Evolutionary conservation across 2,329 filamentous ascomycete species (phyloP), one percentile per base, ranked within the genome.

Genomic region (Fusarium sp.): DNA sequence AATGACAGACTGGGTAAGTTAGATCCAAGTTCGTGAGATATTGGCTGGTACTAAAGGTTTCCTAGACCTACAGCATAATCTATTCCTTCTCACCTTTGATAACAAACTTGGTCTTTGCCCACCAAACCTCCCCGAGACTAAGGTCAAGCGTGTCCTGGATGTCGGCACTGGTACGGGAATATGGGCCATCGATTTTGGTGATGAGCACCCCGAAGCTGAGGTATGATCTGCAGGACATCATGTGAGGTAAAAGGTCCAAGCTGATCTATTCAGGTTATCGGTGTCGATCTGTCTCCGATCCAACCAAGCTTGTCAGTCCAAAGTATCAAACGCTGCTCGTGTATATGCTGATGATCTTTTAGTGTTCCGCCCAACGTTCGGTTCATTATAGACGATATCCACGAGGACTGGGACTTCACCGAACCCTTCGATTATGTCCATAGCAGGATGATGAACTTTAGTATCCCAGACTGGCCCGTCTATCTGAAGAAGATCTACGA

Each of bases 111-210:
- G 59, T 1, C 55, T 63, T 3, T 42, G 38, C 0, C 59, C 59
- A 1, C 55, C 59, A 1, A 60, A 59, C 1, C 42, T 24, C 6
- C 30, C 20, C 1, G 30, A 51, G 3, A 25, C 55, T 3, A 45
- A 53, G 5, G 20, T 63, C 10, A 51, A 53, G 2, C 55, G 11
- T 2, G 59, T 52, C 1, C 5, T 63, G 1, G 59, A 63, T 3
- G n/a, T 63, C 3, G 59, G 59, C 16, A 63, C 59, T 16, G 59
- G 59, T 1, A 63, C 59, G 6, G 59, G 59, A 4, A 63, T 63
- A 15, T 63, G 59, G 59, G 59, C 57, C 11, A 54, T 60, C 2
- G 58, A 58, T 27, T 63, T 51, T 24, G 42, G 22, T 16, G 59
- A 63, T 15, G 59, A 63, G 11, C 53, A 63, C 43, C 40, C 59